These are phyloP conservation scores for Leccinum truebloodii DNA, from an alignment of 768 basidiomycete genomes.

Conservation along the genomic window DNA sequence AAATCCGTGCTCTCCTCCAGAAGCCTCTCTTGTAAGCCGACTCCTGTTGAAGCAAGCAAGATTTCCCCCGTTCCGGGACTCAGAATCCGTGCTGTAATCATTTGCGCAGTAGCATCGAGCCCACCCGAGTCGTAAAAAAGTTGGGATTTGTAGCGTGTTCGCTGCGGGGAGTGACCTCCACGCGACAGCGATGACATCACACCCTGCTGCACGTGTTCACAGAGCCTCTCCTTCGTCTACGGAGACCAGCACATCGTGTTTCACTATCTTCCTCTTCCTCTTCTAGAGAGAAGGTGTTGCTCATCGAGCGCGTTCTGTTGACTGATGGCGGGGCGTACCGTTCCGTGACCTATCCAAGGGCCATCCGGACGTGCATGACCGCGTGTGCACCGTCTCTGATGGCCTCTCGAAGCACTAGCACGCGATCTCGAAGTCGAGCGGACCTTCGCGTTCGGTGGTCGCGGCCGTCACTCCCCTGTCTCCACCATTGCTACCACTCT, in stretches of 20 bases:
- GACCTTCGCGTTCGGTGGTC: no score
- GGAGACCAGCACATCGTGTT: background rate
- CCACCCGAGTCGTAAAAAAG: conserved; percentile 8
- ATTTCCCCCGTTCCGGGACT: no score
- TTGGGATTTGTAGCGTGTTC: conserved; percentile 11
- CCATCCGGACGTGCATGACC: background rate
- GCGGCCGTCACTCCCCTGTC: no score
- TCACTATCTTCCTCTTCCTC: background rate
- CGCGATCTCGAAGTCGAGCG: no score
- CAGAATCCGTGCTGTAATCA: conserved; percentile 1
- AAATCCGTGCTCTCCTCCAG: no score
- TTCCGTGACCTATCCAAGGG: background rate
- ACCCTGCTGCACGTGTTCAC: conserved; percentile 8
- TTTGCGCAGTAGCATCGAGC: background rate
- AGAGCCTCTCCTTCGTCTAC: background rate
- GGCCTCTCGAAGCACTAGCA: no score
- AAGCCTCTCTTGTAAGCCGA: no score
- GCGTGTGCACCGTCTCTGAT: background rate
- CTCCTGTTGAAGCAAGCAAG: no score
- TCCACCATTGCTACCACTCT: no score
- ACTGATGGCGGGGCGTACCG: background rate
- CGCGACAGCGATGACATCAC: background rate
- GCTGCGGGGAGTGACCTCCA: background rate
- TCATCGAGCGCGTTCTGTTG: background rate
- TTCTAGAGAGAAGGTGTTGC: background rate